phyloP scores from a whole-genome alignment of 2,329 filamentous ascomycete species.

The Stylonectria norvegica region DNA sequence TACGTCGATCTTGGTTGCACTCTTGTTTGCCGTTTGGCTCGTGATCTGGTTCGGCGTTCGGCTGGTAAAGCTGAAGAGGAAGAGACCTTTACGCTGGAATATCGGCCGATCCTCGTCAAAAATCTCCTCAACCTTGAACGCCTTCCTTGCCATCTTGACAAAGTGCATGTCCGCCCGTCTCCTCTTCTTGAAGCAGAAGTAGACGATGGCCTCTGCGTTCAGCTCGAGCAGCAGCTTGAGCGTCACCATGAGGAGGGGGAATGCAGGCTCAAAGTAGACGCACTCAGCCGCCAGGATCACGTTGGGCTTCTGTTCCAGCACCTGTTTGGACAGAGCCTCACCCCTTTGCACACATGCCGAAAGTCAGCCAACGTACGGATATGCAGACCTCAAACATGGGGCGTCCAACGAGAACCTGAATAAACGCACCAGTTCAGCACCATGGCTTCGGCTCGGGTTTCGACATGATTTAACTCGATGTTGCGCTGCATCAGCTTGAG shows the following conservation, averaged over 20 bases:
- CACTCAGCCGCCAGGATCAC: conserved; percentile 93
- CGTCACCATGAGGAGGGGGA: conserved; percentile 79
- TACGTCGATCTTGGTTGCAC: conserved; percentile 11
- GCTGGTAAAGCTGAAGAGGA: conserved; percentile 56
- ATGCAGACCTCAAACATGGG: not conserved
- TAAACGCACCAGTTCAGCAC: conserved; percentile 74
- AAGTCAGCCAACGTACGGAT: conserved; percentile 19
- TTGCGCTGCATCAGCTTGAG: conserved; percentile 81
- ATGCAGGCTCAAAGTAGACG: conserved; percentile 95
- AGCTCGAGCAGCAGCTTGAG: conserved; percentile 70
- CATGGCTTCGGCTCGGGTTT: conserved; percentile 58
- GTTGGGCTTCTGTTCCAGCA: conserved; percentile 61
- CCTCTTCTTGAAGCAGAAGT: conserved; percentile 94
- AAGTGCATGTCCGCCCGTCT: conserved; percentile 76
- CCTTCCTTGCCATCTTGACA: conserved; percentile 66
- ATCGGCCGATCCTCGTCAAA: conserved; percentile 57
- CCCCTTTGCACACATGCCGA: conserved; percentile 47
- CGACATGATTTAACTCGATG: conserved; percentile 73
- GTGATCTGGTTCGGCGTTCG: conserved; percentile 1
- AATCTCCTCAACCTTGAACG: conserved; percentile 61
- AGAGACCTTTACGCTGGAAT: conserved; percentile 57
- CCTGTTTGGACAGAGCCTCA: conserved; percentile 51
- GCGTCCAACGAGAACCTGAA: conserved; percentile 2
- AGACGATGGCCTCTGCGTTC: conserved; percentile 61
- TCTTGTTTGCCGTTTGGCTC: too few relatives aligned